A percentile compares a stretch with the other conserved stretches of the same genome.
phyloP scores from a whole-genome alignment of 495 filamentous ascomycete genomes.

The Neohortaea acidophila region DNA sequence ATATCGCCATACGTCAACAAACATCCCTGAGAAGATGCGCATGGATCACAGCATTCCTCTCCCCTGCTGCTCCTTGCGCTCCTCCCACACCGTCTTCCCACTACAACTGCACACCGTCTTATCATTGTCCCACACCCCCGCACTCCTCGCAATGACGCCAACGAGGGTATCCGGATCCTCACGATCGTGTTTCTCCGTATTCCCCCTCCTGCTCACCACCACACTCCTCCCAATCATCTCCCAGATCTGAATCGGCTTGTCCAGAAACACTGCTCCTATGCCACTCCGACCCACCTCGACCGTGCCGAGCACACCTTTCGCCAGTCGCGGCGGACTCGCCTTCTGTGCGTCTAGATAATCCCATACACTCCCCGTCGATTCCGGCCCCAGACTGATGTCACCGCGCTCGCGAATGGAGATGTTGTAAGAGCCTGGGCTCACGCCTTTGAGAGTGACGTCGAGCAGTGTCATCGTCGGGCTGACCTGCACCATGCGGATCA shows the following conservation, averaged over 20 bases:
- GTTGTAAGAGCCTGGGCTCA: slow-evolving; percentile 66
- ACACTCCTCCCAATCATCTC: slow-evolving; percentile 87
- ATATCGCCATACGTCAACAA: too few species aligned
- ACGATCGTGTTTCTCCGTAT: slow-evolving; percentile 42
- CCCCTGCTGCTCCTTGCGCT: slow-evolving; percentile 73
- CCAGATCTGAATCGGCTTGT: slow-evolving; percentile 74
- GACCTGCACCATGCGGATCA: slow-evolving; percentile 32
- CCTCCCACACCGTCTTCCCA: slow-evolving; percentile 95
- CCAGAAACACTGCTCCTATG: slow-evolving; percentile 60
- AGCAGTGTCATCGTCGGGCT: slow-evolving; percentile 52
- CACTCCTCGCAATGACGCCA: slow-evolving; percentile 85
- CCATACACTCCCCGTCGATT: slow-evolving; percentile 75
- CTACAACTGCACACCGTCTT: slow-evolving; percentile 93
- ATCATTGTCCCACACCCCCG: slow-evolving; percentile 95
- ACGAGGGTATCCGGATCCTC: slow-evolving; percentile 73
- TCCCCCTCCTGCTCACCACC: slow-evolving; percentile 37
- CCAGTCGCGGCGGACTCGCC: slow-evolving; percentile 27
- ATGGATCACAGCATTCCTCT: slow-evolving; percentile 73
- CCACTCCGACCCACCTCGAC: slow-evolving; percentile 56
- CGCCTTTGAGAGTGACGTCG: slow-evolving; percentile 74
- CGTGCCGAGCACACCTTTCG: slow-evolving; percentile 56
- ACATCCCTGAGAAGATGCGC: too few species aligned
- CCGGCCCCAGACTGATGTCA: slow-evolving; percentile 70
- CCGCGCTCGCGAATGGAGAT: slow-evolving; percentile 76
- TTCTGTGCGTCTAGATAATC: slow-evolving; percentile 39